phyloP scores from a whole-genome alignment of 2,329 filamentous ascomycete species.

The Lachnellula occidentalis region DNA sequence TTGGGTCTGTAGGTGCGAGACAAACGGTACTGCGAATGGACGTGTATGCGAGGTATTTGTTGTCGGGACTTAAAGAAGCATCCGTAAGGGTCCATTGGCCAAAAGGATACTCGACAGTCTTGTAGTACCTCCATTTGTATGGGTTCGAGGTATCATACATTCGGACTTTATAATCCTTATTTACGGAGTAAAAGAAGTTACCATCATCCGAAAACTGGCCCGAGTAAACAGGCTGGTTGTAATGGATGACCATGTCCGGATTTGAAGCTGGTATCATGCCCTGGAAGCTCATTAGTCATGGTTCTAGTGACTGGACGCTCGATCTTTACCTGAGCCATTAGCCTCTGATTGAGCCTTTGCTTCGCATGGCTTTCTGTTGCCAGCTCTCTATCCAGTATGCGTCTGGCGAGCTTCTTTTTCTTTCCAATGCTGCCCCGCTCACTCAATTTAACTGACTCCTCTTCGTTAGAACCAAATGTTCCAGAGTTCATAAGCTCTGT shows the following conservation, averaged over 20 bases:
- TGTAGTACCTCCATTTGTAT: conserved; percentile 94
- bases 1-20: conserved; percentile 79
- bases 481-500: conserved; percentile 76
- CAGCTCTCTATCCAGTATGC: conserved; percentile 76
- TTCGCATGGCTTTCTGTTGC: conserved; percentile 59
- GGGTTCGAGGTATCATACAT: conserved; percentile 98
- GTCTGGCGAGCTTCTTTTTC: conserved; percentile 57
- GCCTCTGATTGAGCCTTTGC: conserved; percentile 52
- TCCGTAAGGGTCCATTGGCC: conserved; percentile 97
- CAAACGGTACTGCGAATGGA: conserved; percentile 82
- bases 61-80: conserved; percentile 84
- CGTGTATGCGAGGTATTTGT: conserved; percentile 85
- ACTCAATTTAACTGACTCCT: conserved; percentile 43
- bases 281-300: conserved; percentile 35
- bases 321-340: conserved; percentile 61
- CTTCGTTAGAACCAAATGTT: conserved; percentile 66
- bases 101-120: conserved; percentile 76
- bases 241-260: conserved; percentile 84
- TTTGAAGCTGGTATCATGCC: conserved; percentile 70
- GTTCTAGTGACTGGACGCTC: background rate
- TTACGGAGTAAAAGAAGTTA: conserved; percentile 92
- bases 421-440: conserved; percentile 36
- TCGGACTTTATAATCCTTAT: conserved; percentile 87
- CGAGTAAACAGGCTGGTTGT: conserved; percentile 81
- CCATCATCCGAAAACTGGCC: conserved; percentile 96